A percentile compares a stretch with the other conserved stretches of the same genome.
Evolutionary conservation across 768 basidiomycete species (phyloP).

Genomic region (Pleurotus tuoliensis): DNA sequence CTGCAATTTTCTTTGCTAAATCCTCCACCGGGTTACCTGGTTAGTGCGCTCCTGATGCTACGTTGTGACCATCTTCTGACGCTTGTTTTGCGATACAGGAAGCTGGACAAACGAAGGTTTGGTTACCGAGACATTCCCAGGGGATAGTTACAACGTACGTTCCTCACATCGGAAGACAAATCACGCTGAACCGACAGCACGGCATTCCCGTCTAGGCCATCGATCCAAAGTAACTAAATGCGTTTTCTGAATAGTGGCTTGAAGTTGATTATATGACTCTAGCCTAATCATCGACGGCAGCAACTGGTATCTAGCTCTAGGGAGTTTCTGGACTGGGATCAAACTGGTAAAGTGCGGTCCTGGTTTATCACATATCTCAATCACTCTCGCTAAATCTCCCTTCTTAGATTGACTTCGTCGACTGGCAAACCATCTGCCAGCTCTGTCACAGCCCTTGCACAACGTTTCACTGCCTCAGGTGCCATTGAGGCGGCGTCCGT

Average conservation of each 20-base stretch:
- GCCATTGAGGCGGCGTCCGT: conserved; percentile 49
- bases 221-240: conserved; percentile 41
- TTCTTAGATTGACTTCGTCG: conserved; percentile 29
- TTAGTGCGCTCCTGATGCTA: conserved; percentile 12
- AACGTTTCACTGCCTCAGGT: conserved; percentile 38
- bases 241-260: background rate
- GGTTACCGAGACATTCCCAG: conserved; percentile 37
- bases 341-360: conserved; percentile 29
- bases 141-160: conserved; percentile 39
- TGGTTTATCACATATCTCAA: too few species aligned
- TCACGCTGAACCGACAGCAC: background rate
- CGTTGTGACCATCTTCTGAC: background rate
- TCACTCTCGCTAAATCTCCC: background rate
- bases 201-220: conserved; percentile 33
- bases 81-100: conserved; percentile 16
- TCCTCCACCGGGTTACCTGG: conserved; percentile 45
- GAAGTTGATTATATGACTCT: background rate
- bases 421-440: conserved; percentile 37
- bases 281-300: conserved; percentile 26
- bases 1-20: conserved; percentile 52
- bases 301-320: conserved; percentile 47
- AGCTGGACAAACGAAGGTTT: conserved; percentile 44
- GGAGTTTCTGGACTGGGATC: conserved; percentile 57
- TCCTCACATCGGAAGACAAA: background rate
- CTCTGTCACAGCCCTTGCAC: conserved; percentile 38